Evolutionary conservation across 2,329 filamentous ascomycete species (phyloP).

Genomic region (Trichoderma cornu-damae): DNA sequence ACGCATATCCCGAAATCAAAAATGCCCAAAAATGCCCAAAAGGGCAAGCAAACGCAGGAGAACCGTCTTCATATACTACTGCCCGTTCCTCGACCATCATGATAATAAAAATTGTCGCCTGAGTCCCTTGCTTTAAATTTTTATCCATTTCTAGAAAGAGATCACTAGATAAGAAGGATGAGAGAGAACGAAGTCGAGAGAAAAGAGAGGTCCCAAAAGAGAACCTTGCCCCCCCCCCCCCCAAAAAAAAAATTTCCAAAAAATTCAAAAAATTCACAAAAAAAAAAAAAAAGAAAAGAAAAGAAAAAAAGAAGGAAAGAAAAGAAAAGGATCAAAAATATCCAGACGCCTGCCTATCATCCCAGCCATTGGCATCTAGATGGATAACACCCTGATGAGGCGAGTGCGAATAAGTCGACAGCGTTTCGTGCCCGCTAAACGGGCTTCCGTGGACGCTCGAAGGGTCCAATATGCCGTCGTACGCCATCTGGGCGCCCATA

Average conservation of each 20-base stretch:
- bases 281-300: background rate
- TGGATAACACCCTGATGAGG: slow-evolving; percentile 29
- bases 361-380: slow-evolving; percentile 24
- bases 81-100: background rate
- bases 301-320: background rate
- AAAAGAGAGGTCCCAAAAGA: background rate
- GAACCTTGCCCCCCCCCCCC: background rate
- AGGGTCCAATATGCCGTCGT: slow-evolving; percentile 31
- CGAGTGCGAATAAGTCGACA: slow-evolving; percentile 34
- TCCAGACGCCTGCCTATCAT: slow-evolving; percentile 23
- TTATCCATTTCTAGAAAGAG: background rate
- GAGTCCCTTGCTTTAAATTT: background rate
- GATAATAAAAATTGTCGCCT: background rate
- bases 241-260: background rate
- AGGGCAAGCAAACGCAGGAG: background rate
- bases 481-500: slow-evolving; percentile 29
- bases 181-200: background rate
- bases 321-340: slow-evolving; percentile 13
- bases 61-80: slow-evolving; percentile 6
- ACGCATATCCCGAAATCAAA: background rate
- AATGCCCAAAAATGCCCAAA: background rate
- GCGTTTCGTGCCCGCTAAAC: slow-evolving; percentile 35
- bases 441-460: slow-evolving; percentile 34
- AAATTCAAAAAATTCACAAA: too few relatives aligned
- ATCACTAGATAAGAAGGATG: background rate